Evolutionary conservation across 345 rosid genomes (phyloP).

Genomic region (Rhizophora mangle): DNA sequence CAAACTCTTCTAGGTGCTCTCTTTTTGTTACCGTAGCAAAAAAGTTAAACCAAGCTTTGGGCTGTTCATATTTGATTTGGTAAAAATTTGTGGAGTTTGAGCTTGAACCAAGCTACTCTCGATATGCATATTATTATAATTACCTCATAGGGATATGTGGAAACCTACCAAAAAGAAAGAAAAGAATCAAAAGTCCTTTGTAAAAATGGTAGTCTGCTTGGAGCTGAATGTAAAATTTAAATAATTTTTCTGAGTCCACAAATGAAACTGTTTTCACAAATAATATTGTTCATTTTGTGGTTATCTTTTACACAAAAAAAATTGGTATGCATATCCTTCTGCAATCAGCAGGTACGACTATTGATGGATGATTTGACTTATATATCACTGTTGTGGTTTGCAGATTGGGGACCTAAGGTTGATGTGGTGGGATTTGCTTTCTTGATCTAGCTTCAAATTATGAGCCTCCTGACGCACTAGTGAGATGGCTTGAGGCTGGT

Average conservation of each 20-base stretch:
- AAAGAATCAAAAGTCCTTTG: too few relatives aligned
- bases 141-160: too few relatives aligned
- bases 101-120: not conserved
- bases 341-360: slow-evolving; percentile 1
- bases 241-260: too few relatives aligned
- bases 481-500: slow-evolving; percentile 91
- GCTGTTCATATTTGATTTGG: too few relatives aligned
- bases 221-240: too few relatives aligned
- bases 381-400: slow-evolving; percentile 13
- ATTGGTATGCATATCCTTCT: not conserved
- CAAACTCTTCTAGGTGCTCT: not conserved
- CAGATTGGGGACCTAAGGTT: slow-evolving; percentile 96
- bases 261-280: too few relatives aligned
- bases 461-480: slow-evolving; percentile 86
- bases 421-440: slow-evolving; percentile 98
- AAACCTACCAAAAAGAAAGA: too few relatives aligned
- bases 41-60: not conserved
- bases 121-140: not conserved
- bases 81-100: not conserved
- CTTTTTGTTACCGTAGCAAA: not conserved
- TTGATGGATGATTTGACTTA: slow-evolving; percentile 17
- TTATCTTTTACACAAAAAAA: not conserved
- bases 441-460: slow-evolving; percentile 98
- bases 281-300: too few relatives aligned
- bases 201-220: too few relatives aligned